Percentiles rank a stretch among this genome's conserved stretches.
phyloP scores from a whole-genome alignment of 2,329 filamentous ascomycete species.

The Huntiella decipiens region DNA sequence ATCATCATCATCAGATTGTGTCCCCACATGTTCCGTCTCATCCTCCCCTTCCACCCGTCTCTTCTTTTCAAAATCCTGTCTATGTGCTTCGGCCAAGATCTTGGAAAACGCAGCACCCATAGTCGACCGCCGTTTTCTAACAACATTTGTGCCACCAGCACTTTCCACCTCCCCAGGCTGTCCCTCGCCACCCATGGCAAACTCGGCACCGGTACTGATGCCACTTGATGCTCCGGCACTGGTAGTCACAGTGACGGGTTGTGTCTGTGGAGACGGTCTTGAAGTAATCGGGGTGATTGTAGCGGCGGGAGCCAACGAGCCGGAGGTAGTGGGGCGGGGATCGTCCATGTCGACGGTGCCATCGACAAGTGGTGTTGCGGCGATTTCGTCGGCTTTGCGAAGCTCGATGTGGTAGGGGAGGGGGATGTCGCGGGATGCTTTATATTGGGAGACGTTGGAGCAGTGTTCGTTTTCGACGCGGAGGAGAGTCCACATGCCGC shows the following conservation, averaged over 20 bases:
- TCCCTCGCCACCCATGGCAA: neutral
- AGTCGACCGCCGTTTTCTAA: slow-evolving; percentile 14
- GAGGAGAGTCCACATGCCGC: slow-evolving; percentile 82
- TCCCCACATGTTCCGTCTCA: neutral
- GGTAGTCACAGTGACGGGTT: neutral
- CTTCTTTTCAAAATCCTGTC: slow-evolving; percentile 79
- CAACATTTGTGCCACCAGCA: neutral
- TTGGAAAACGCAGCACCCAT: slow-evolving; percentile 28
- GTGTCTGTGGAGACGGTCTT: too few relatives aligned
- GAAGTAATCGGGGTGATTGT: neutral
- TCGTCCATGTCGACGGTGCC: neutral
- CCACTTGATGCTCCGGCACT: neutral
- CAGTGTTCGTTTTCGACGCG: slow-evolving; percentile 97
- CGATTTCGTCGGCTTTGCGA: slow-evolving; percentile 11
- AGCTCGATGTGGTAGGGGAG: slow-evolving; percentile 53
- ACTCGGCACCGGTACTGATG: neutral
- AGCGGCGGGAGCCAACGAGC: neutral
- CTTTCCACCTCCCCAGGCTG: slow-evolving; percentile 1
- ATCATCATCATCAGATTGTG: slow-evolving; percentile 13
- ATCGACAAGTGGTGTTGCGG: neutral
- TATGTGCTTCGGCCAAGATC: slow-evolving; percentile 69
- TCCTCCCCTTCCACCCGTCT: slow-evolving; percentile 21
- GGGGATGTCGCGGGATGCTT: slow-evolving; percentile 71
- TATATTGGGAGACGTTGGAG: slow-evolving; percentile 75
- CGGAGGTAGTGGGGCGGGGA: neutral